Base-by-base conservation (phyloP, 2,329 filamentous ascomycete species). In the Teratosphaeria nubilosa region DNA sequence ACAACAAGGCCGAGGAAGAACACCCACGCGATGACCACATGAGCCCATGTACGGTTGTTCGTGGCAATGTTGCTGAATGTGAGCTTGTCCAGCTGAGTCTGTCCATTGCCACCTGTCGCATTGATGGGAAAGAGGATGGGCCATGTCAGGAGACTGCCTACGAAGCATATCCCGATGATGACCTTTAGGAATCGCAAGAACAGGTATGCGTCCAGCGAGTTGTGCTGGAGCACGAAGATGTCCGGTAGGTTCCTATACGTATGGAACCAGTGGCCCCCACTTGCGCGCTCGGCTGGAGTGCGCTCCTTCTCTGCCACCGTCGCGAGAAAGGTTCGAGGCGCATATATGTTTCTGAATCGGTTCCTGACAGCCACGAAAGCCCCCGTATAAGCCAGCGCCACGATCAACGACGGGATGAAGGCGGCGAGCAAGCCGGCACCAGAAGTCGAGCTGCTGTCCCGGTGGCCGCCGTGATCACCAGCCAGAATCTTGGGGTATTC, bases 71-170 rank as follows among this genome's bases (percentile, higher is more conserved):
- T 78, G 65, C 69, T 68, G 60, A 72, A 70, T 25, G 62, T 67
- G 34, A 73, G 57, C 14, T 63, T 58, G 54, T 72, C 68, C 55
- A 73, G 65, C 32, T 72, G 67, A 5, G 56, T 66, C 5, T 65
- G 62, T n/a, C 57, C 64, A 1, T 69, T 69, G 41, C 69, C 69
- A 52, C 68, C 69, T 31, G 74, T 78, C 0, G 72, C 73, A 63
- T 79, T 77, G 69, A 79, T 66, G 1, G 77, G 76, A 55, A 79
- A 74, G 16, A 79, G 64, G 16, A 79, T 69, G 0, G 77, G 75
- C 72, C 75, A 78, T 4, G 74, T 78, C 58, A 79, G 66, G 45
- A 68, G 58, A 59, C 69, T 72, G 20, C 77, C 77, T 20, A 76
- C 61, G 41, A 78, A 67, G 63, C 73, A 75, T 41, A 76, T 70